Evolutionary conservation across 257 asterid genomes (phyloP).

Genomic region (Perilla frutescens): DNA sequence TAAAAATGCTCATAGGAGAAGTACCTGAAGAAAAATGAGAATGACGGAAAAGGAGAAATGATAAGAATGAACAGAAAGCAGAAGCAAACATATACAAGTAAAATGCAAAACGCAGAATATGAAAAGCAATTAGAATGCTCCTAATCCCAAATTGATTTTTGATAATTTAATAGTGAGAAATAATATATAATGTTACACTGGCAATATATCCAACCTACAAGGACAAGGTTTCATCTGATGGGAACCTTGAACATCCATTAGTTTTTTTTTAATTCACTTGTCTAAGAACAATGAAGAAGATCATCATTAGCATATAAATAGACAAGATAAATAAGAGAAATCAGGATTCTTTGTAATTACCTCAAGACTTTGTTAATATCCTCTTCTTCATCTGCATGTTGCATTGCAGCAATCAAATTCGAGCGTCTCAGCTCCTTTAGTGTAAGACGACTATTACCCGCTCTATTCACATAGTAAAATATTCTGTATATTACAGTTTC

Average conservation of each 20-base stretch:
- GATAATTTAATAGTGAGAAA: not conserved
- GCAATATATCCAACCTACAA: constrained; percentile 21
- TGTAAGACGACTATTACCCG: constrained; percentile 89
- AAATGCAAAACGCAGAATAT: constrained; percentile 15
- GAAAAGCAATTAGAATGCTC: constrained; percentile 11
- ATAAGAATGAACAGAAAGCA: constrained; percentile 8
- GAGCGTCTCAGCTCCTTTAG: constrained; percentile 95
- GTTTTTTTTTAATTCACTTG: not conserved
- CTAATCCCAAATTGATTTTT: no score
- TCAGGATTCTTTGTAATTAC: constrained; percentile 45
- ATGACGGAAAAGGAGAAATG: constrained; percentile 20
- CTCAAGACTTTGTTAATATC: constrained; percentile 97
- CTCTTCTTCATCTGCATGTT: constrained; percentile 99
- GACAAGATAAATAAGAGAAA: constrained; percentile 22
- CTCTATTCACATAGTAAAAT: constrained; percentile 96
- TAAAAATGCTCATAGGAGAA: constrained; percentile 99
- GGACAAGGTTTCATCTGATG: constrained; percentile 6
- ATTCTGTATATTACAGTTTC: constrained; percentile 98
- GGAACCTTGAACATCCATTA: constrained; percentile 17
- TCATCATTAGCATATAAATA: constrained; percentile 5
- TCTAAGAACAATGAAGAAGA: not conserved
- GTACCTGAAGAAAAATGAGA: constrained; percentile 66
- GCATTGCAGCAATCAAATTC: constrained; percentile 91
- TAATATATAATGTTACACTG: not conserved
- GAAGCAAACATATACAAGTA: constrained; percentile 11